phyloP scores from a whole-genome alignment of 805 yeast genomes.

The Naumovozyma castellii region DNA sequence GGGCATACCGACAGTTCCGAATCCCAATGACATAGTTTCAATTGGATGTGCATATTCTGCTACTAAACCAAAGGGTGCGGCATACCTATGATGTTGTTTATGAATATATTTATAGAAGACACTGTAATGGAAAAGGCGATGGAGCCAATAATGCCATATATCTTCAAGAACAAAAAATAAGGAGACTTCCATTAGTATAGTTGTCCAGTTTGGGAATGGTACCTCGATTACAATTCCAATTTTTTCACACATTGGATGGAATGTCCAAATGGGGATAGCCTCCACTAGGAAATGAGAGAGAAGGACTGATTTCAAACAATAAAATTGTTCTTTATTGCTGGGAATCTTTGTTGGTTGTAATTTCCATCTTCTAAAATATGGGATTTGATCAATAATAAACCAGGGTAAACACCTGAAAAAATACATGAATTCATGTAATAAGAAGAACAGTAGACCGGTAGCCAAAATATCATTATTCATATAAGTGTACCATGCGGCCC shows the following conservation, averaged over 20 bases:
- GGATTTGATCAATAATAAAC: slow-evolving; percentile 77
- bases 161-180: slow-evolving; percentile 83
- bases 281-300: slow-evolving; percentile 85
- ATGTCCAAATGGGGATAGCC: slow-evolving; percentile 93
- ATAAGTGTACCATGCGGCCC: slow-evolving; percentile 87
- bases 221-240: slow-evolving; percentile 71
- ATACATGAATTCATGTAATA: slow-evolving; percentile 79
- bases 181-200: slow-evolving; percentile 56
- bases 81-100: slow-evolving; percentile 95
- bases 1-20: slow-evolving; percentile 96
- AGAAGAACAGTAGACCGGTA: slow-evolving; percentile 78
- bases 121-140: slow-evolving; percentile 82
- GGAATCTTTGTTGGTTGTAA: slow-evolving; percentile 84
- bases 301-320: slow-evolving; percentile 77
- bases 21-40: slow-evolving; percentile 82
- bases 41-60: slow-evolving; percentile 98
- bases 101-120: slow-evolving; percentile 86
- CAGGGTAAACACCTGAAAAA: slow-evolving; percentile 91
- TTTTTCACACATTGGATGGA: slow-evolving; percentile 82
- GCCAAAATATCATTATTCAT: slow-evolving; percentile 84
- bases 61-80: slow-evolving; percentile 94
- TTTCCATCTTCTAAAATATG: slow-evolving; percentile 77
- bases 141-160: slow-evolving; percentile 95
- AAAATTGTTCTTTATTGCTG: slow-evolving; percentile 77
- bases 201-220: slow-evolving; percentile 68